phyloP scores from a whole-genome alignment of 495 filamentous ascomycete genomes.

The Lasiosphaeria ovina region DNA sequence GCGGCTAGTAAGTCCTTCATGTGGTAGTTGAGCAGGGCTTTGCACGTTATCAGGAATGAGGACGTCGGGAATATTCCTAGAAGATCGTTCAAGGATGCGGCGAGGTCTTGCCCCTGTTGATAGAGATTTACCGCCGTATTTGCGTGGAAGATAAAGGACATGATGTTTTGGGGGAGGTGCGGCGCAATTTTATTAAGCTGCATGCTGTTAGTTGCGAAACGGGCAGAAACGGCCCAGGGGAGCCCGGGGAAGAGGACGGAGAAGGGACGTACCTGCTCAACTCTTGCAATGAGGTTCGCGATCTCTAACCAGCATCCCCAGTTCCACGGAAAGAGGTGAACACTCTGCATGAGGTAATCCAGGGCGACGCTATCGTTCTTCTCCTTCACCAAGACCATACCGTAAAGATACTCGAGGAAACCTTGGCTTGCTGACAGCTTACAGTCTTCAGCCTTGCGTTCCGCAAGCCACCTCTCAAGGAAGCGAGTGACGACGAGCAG shows the following conservation, averaged over 20 bases:
- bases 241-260: not conserved
- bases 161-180: conserved; percentile 80
- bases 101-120: conserved; percentile 71
- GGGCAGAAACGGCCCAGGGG: too few relatives aligned
- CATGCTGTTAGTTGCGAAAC: conserved; percentile 16
- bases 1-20: conserved; percentile 89
- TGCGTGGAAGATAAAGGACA: conserved; percentile 90
- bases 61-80: conserved; percentile 79
- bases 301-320: conserved; percentile 97
- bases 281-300: conserved; percentile 64
- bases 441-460: conserved; percentile 57
- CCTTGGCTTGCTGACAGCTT: conserved; percentile 66
- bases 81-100: conserved; percentile 71
- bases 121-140: conserved; percentile 88
- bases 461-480: conserved; percentile 72
- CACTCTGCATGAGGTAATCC: conserved; percentile 77
- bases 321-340: conserved; percentile 84
- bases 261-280: conserved; percentile 69
- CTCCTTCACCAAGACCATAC: conserved; percentile 82
- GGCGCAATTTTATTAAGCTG: conserved; percentile 51
- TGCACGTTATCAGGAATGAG: conserved; percentile 84
- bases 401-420: conserved; percentile 90
- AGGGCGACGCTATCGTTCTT: conserved; percentile 84
- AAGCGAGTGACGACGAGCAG: conserved; percentile 68
- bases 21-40: conserved; percentile 86